A percentile compares a stretch with the other conserved stretches of the same genome.
Evolutionary conservation across 352 stramenopile genomes (phyloP).

Genomic region (Pythium sp.): DNA sequence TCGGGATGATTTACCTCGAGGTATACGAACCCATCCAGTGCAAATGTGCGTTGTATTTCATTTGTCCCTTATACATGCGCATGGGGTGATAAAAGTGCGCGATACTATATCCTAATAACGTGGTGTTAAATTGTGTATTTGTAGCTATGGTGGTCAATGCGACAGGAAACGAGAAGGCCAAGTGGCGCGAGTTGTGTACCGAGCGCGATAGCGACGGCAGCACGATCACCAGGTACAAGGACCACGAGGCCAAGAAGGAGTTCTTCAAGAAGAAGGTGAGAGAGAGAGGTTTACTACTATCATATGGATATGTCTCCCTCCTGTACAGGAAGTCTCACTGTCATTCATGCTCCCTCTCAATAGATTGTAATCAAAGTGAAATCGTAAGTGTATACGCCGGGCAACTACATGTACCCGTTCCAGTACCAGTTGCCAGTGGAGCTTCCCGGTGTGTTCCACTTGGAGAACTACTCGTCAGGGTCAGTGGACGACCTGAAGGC

Average conservation of each 20-base stretch:
- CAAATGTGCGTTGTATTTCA: conserved; percentile 45
- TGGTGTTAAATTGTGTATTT: not conserved
- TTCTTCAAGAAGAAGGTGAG: conserved; percentile 70
- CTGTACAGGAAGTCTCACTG: too few species aligned
- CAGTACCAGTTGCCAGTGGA: conserved; percentile 52
- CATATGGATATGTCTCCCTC: too few species aligned
- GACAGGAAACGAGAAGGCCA: conserved; percentile 62
- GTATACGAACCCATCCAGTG: conserved; percentile 59
- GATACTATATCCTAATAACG: not conserved
- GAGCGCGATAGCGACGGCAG: conserved; percentile 35
- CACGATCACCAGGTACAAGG: conserved; percentile 22
- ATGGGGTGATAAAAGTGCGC: too few species aligned
- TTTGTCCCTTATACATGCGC: not conserved
- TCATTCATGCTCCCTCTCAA: not conserved
- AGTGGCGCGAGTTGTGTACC: conserved; percentile 36
- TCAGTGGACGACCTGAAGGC: conserved; percentile 42
- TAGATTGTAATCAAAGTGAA: conserved; percentile 52
- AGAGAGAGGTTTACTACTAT: too few species aligned
- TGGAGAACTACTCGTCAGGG: conserved; percentile 44
- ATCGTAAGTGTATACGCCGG: conserved; percentile 30
- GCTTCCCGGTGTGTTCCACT: conserved; percentile 53
- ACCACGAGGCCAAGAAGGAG: conserved; percentile 37
- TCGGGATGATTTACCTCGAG: conserved; percentile 50
- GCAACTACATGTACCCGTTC: conserved; percentile 65
- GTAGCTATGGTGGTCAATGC: conserved; percentile 64